phyloP scores from a whole-genome alignment of 192 early-diverging fungal genomes.

The Backusella morwellensis region DNA sequence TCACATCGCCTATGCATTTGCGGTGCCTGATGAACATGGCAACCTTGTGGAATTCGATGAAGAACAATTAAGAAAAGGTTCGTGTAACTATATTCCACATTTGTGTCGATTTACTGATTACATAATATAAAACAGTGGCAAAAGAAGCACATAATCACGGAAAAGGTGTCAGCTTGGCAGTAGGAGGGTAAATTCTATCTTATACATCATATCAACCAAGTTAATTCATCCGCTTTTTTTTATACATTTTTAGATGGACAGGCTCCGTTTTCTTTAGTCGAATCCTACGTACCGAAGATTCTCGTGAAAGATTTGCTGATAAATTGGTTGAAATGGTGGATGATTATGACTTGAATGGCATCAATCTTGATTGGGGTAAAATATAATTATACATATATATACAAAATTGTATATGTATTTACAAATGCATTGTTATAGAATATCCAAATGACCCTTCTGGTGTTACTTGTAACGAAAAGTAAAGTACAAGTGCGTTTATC shows the following conservation, averaged over 20 bases:
- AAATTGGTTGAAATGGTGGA: slow-evolving; percentile 42
- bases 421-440: slow-evolving; percentile 3
- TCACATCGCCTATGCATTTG: slow-evolving; percentile 65
- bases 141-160: slow-evolving; percentile 26
- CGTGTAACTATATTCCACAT: neutral
- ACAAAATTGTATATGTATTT: slow-evolving; percentile 12
- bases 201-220: no score
- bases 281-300: slow-evolving; percentile 14
- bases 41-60: slow-evolving; percentile 17
- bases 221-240: no score
- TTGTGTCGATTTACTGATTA: neutral
- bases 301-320: slow-evolving; percentile 35
- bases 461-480: slow-evolving; percentile 35
- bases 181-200: slow-evolving; percentile 28
- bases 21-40: slow-evolving; percentile 31
- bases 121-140: slow-evolving; percentile 10
- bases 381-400: no score
- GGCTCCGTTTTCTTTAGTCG: slow-evolving; percentile 30
- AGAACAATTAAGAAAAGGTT: slow-evolving; percentile 9
- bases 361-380: slow-evolving; percentile 65
- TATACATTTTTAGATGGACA: slow-evolving; percentile 25
- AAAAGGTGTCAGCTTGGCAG: slow-evolving; percentile 24
- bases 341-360: slow-evolving; percentile 50
- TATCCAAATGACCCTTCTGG: slow-evolving; percentile 34
- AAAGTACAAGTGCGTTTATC: neutral